Evolutionary conservation across 192 early-diverging fungal species (phyloP), one percentile per base, ranked within the genome.

Genomic region (Mortierella antarctica): DNA sequence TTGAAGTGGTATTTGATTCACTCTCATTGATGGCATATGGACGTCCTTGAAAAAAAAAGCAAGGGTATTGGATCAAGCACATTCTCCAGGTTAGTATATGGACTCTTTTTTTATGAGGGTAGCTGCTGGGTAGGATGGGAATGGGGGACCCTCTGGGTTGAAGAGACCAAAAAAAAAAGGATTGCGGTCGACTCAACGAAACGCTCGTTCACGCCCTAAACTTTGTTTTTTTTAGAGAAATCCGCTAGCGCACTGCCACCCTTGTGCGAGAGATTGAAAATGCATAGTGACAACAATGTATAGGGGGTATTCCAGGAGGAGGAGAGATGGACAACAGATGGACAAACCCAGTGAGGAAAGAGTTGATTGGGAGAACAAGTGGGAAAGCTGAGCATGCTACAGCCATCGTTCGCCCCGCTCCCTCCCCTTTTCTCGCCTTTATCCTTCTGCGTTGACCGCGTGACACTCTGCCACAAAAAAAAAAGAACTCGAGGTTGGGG

Each of bases 261-360:
- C 21, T 31, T 31, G 31, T 31, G 31, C 31, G 31, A 31, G 31
- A 31, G 31, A 31, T 31, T 31, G 31, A 31, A 31, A 31, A 31
- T 31, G 31, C 31, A 31, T 31, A 31, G 31, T 31, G 31, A 31
- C 31, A 31, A 31, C 31, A 31, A 31, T 31, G 31, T 31, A 31
- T 31, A 31, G 31, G 31, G 31, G 31, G 31, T n/a, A 51, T 51
- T 51, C 50, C 12, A 51, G 12, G 50, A 51, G 11, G 58, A 60
- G 13, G 40, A 23, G 40, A 60, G 40, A 60, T 60, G 58, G 40
- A 60, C 31, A 41, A 65, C 2, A 65, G 63, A 53, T 5, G 60
- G 15, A 18, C 2, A 56, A 51, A 51, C 31, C 31, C 31, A 31
- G 31, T 3, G 31, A 51, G 17, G 17, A 51, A 41, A 58, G 14